Evolutionary conservation across 768 basidiomycete genomes (phyloP).

Genomic region (Mycena pura): DNA sequence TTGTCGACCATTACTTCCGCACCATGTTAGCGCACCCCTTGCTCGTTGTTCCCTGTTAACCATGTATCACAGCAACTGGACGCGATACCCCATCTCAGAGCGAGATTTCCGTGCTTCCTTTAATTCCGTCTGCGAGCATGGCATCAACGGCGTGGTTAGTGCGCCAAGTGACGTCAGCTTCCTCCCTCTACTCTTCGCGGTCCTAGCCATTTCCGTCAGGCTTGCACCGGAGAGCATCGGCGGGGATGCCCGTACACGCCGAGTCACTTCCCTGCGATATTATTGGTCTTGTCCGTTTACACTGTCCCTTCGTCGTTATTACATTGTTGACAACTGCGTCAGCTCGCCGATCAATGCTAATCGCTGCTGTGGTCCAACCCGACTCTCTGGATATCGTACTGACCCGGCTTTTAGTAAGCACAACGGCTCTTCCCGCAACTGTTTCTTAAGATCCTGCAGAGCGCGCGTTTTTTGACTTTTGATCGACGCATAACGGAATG

Average conservation of each 20-base stretch:
- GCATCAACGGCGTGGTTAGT: slow-evolving; percentile 63
- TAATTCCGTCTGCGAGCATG: slow-evolving; percentile 64
- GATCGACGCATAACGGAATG: slow-evolving; percentile 92
- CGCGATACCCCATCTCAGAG: slow-evolving; percentile 90
- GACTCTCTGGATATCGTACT: slow-evolving; percentile 94
- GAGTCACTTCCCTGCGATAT: slow-evolving; percentile 85
- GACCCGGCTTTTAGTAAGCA: slow-evolving; percentile 84
- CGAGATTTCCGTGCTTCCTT: slow-evolving; percentile 79
- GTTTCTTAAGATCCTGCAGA: slow-evolving; percentile 54
- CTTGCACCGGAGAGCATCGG: slow-evolving; percentile 86
- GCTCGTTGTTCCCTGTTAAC: background rate
- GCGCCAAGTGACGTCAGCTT: slow-evolving; percentile 80
- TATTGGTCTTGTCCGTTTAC: slow-evolving; percentile 94
- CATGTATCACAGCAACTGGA: slow-evolving; percentile 75
- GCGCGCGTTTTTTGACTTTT: slow-evolving; percentile 66
- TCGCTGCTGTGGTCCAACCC: slow-evolving; percentile 92
- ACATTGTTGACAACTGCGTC: slow-evolving; percentile 24
- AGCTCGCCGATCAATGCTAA: slow-evolving; percentile 88
- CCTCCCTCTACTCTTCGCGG: slow-evolving; percentile 91
- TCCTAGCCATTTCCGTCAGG: slow-evolving; percentile 85
- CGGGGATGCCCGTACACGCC: slow-evolving; percentile 76
- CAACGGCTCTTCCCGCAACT: slow-evolving; percentile 48
- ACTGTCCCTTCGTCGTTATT: background rate
- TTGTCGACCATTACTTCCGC: slow-evolving; percentile 84
- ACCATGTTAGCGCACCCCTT: slow-evolving; percentile 60